Conservation (phyloP, 345 rosid genomes). For the Erodium maritimum region DNA sequence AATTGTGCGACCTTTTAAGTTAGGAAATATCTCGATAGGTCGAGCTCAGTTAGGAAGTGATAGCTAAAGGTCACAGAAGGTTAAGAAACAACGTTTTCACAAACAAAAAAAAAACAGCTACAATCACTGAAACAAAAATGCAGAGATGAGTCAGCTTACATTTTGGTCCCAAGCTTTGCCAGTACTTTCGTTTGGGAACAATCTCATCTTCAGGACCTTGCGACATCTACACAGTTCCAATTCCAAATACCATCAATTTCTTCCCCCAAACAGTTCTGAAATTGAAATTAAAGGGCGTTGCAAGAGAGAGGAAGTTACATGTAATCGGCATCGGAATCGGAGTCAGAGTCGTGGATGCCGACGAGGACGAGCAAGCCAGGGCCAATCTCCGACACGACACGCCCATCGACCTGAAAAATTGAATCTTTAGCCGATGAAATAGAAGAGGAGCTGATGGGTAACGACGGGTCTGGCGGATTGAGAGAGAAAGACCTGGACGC, state of each 20-base stretch:
- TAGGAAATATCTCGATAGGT: no score
- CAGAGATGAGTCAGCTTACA: conserved; percentile 19
- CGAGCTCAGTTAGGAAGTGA: no score
- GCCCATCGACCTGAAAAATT: conserved; percentile 55
- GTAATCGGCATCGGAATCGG: conserved; percentile 68
- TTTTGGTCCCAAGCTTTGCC: conserved; percentile 86
- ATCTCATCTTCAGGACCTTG: conserved; percentile 78
- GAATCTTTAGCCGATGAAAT: background rate
- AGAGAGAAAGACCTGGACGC: conserved; percentile 36
- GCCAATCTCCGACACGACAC: conserved; percentile 65
- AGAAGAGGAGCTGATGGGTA: background rate
- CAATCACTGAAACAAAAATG: background rate
- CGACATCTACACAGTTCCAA: conserved; percentile 41
- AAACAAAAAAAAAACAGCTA: background rate
- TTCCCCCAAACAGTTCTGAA: background rate
- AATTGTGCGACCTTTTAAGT: no score
- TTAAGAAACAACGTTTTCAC: background rate
- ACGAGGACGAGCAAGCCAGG: conserved; percentile 76
- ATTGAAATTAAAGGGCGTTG: background rate
- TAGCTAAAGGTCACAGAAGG: no score
- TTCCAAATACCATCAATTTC: background rate
- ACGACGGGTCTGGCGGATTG: background rate
- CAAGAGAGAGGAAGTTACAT: conserved; percentile 23
- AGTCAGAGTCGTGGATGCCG: conserved; percentile 70
- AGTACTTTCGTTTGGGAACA: conserved; percentile 64